These are phyloP conservation scores for Solanum neorickii DNA, from an alignment of 257 asterid species.

Conservation along the genomic window DNA sequence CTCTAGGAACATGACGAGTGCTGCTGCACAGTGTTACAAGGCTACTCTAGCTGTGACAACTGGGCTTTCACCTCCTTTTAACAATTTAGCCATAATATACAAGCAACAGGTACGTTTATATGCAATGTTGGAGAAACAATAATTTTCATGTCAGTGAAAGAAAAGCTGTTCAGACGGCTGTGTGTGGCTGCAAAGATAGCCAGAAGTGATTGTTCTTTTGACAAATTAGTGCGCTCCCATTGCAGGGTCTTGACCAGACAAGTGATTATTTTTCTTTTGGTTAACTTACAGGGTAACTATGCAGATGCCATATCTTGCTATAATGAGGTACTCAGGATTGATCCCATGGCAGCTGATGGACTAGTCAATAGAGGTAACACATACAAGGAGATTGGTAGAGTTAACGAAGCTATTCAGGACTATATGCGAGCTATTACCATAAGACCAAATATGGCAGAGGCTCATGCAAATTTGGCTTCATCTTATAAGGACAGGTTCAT, in stretches of 20 bases:
- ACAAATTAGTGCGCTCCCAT: background rate
- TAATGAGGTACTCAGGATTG: constrained; percentile 90
- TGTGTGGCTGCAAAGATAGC: background rate
- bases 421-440: constrained; percentile 69
- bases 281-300: constrained; percentile 67
- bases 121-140: background rate
- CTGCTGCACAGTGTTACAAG: constrained; percentile 95
- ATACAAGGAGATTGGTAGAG: constrained; percentile 93
- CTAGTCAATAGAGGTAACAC: constrained; percentile 97
- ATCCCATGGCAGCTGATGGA: constrained; percentile 96
- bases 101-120: constrained; percentile 68
- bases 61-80: constrained; percentile 95
- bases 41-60: constrained; percentile 83
- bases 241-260: background rate
- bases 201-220: background rate
- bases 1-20: constrained; percentile 84
- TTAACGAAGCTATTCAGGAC: constrained; percentile 86
- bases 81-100: constrained; percentile 85
- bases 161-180: background rate
- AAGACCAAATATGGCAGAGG: constrained; percentile 96
- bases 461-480: constrained; percentile 99
- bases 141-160: background rate
- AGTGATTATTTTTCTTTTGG: background rate
- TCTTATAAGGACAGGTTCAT: constrained; percentile 90
- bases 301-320: constrained; percentile 98